Base-by-base conservation (phyloP, 2,329 filamentous ascomycete genomes). In the Cercospora sojina region DNA sequence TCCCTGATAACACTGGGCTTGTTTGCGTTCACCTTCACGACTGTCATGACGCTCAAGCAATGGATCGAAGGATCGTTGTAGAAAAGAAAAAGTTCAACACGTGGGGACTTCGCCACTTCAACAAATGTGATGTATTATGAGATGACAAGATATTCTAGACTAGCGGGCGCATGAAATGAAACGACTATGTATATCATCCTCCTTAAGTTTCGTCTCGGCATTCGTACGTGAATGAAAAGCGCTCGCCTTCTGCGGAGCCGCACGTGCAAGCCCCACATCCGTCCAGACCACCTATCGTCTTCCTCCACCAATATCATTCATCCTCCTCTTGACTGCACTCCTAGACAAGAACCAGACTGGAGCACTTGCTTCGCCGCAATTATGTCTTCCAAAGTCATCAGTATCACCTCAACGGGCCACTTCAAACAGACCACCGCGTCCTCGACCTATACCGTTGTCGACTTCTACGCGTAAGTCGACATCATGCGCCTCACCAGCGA, bases 1-100 rank as follows among this genome's bases (percentile, higher is more conserved):
- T 74, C 80, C 1, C 83, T 92, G 75, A 88, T 92, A 79, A 76
- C 82, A 0, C 71, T 91, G 18, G 90, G 90, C 0, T 62, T 85
- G 12, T 79, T 87, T 8, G 88, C 88, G 12, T 92, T 92, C 89
- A 80, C 89, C 0, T 92, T 90, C 74, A 91, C 90, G 0, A 91
- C 89, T 0, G 75, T 80, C 13, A 84, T 92, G 56, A 91, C 74
- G 3, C 32, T 77, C 35, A 69, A 71, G 49, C 73, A 76, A 59
- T 77, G 75, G 75, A 65, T 73, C 16, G 69, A 67, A 25, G 69
- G 69, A 23, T 38, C 31, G 4, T 35, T 63, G 13, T 63, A 20
- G 8, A n/a, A 8, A 8, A 20, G 16, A 27, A 47, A 25, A n/a
- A n/a, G 38, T 47, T 47, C 58, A 60, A 47, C 58, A 31, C 25